Evolutionary conservation across 1,284 basidiomycete genomes (phyloP), one percentile per base, ranked within the genome.

Genomic region (Sanghuangporus baumii): DNA sequence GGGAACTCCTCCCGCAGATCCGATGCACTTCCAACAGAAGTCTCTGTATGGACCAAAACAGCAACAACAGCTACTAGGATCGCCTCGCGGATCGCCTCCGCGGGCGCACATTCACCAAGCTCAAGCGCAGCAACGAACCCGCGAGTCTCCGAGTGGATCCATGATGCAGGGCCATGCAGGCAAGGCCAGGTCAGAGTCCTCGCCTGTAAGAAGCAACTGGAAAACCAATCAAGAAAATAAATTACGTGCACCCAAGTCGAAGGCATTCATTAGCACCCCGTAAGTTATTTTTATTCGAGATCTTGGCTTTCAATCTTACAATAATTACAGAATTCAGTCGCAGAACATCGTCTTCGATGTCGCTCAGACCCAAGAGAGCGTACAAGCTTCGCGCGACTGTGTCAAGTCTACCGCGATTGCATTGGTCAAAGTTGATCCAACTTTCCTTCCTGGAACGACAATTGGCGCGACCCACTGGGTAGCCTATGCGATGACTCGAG

Each of bases 381-480:
- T 91, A 41, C 87, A 89, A 69, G 87, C 89, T 7, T 79, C 84
- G 57, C 81, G 79, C 6, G 89, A 91, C 66, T 81, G 79, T 8
- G 85, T 89, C 68, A 89, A 90, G 71, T 89, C 87, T 14, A 92
- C 90, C 0, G 88, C 91, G 5, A 93, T 93, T 63, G 90, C 91
- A 18, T 79, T 92, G 48, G 89, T 93, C 69, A 88, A 86, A 72
- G 88, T 93, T 67, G 91, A 92, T 66, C 77, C 89, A 12, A 82
- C 88, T 26, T 93, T 92, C 76, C 75, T 91, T 58, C 88, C 88
- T 58, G 91, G 91, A 8, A 87, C 88, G 11, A 93, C 91, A 36
- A 93, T 93, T 61, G 91, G 90, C 9, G 90, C 89, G 9, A 91
- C 89, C 6, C 87, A 90, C 69, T 93, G 90, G 88, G 91, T 93